A percentile compares a stretch with the other conserved stretches of the same genome.
phyloP scores from a whole-genome alignment of 1,284 basidiomycete species.

The Thelephora terrestris region DNA sequence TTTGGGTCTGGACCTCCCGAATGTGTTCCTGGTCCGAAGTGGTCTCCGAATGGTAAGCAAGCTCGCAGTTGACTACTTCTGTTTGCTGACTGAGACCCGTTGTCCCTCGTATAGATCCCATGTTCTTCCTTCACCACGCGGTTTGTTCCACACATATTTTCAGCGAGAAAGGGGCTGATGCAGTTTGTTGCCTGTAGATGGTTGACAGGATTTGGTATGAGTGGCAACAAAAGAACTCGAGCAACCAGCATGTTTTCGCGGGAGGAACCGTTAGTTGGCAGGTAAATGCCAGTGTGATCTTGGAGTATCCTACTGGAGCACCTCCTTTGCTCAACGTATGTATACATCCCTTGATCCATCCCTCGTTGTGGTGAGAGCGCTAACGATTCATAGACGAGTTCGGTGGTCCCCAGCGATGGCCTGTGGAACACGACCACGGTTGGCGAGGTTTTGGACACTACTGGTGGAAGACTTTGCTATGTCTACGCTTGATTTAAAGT shows the following conservation, averaged over 20 bases:
- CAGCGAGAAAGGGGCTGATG: neutral
- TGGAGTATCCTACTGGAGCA: constrained; percentile 24
- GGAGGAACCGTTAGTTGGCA: constrained; percentile 24
- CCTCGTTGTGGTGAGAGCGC: neutral
- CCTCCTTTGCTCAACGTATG: constrained; percentile 22
- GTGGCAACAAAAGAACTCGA: constrained; percentile 24
- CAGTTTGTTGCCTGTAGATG: constrained; percentile 18
- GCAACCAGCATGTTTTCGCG: constrained; percentile 20
- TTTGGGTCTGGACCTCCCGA: constrained; percentile 12
- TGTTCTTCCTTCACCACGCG: constrained; percentile 30
- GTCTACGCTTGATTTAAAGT: too few species aligned
- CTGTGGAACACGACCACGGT: neutral
- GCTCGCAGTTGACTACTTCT: neutral
- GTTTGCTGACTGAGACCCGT: neutral
- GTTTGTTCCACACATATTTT: constrained; percentile 19
- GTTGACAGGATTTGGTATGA: constrained; percentile 31
- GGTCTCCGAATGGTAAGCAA: constrained; percentile 20
- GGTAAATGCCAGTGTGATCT: constrained; percentile 15
- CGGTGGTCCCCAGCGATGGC: neutral
- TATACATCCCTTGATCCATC: neutral
- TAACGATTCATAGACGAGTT: neutral
- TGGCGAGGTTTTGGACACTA: neutral
- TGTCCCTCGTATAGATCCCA: constrained; percentile 17
- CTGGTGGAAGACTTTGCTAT: too few species aligned
- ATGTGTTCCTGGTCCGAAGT: constrained; percentile 17